A percentile compares a stretch with the other conserved stretches of the same genome.
Evolutionary conservation across 2,329 filamentous ascomycete species (phyloP).

Genomic region (Paraphoma chrysanthemicola): DNA sequence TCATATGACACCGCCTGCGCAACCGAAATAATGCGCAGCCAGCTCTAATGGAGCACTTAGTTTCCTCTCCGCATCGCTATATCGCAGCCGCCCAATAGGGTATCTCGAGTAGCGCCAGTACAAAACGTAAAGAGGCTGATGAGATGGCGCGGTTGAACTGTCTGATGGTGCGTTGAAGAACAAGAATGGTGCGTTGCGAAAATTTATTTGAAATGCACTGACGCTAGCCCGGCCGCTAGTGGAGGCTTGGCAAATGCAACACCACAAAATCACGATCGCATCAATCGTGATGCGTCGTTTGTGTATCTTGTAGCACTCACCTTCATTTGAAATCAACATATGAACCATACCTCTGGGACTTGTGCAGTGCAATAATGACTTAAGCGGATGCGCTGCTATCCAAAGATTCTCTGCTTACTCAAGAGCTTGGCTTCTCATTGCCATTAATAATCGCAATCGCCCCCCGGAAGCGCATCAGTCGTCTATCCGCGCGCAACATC

Average conservation of each 20-base stretch:
- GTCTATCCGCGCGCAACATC: slow-evolving; percentile 4
- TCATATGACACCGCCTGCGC: slow-evolving; percentile 86
- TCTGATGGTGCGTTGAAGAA: slow-evolving; percentile 47
- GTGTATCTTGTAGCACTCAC: not conserved
- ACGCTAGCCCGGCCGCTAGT: slow-evolving; percentile 1
- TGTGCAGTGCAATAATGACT: not conserved
- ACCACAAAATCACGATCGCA: not conserved
- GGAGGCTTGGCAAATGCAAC: not conserved
- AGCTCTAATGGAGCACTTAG: slow-evolving; percentile 73
- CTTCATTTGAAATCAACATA: not conserved
- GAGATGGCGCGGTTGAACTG: slow-evolving; percentile 49
- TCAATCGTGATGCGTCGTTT: not conserved
- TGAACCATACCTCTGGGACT: not conserved
- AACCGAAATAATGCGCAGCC: slow-evolving; percentile 71
- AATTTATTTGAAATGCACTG: slow-evolving; percentile 17
- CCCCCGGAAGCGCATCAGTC: slow-evolving; percentile 9
- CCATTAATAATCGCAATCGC: slow-evolving; percentile 18
- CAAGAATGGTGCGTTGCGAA: slow-evolving; percentile 18
- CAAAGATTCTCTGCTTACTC: slow-evolving; percentile 12
- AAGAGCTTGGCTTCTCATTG: not conserved
- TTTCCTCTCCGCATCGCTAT: slow-evolving; percentile 65
- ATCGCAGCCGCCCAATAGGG: slow-evolving; percentile 60
- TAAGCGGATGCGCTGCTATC: not conserved
- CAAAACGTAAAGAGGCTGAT: slow-evolving; percentile 46
- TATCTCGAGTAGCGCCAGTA: slow-evolving; percentile 40